Conservation (phyloP, 2,329 filamentous ascomycete species). For the Fusarium pilosicola region DNA sequence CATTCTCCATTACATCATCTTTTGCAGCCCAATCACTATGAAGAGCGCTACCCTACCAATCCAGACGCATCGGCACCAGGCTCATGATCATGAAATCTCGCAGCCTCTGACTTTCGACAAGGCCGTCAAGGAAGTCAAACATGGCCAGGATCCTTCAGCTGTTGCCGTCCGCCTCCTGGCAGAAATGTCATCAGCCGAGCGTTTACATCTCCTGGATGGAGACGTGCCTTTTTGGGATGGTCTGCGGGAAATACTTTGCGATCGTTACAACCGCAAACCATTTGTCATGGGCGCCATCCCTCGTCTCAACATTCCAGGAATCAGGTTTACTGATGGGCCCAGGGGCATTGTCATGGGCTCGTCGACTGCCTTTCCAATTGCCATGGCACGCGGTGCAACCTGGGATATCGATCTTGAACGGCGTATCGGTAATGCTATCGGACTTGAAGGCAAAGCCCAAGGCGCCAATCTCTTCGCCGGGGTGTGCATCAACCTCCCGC, state of each 20-base stretch:
- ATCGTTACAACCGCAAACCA: conserved; percentile 3
- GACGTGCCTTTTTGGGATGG: conserved; percentile 14
- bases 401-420: conserved; percentile 36
- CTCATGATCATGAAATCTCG: not conserved
- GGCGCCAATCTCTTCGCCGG: conserved; percentile 37
- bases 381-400: conserved; percentile 37
- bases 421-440: conserved; percentile 33
- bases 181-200: not conserved
- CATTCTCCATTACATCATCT: not conserved
- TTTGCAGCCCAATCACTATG: not conserved
- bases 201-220: conserved; percentile 8
- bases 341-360: conserved; percentile 25
- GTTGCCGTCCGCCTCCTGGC: not conserved
- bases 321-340: conserved; percentile 31
- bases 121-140: not conserved
- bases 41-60: not conserved
- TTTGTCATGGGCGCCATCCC: conserved; percentile 26
- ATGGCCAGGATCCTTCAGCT: not conserved
- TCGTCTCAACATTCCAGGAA: conserved; percentile 26
- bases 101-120: not conserved
- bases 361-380: conserved; percentile 32
- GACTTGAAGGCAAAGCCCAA: conserved; percentile 27
- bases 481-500: conserved; percentile 37
- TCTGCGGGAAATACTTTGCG: not conserved
- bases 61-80: not conserved